Evolutionary conservation across 2,329 filamentous ascomycete species (phyloP).

Genomic region (Akanthomyces muscarius): DNA sequence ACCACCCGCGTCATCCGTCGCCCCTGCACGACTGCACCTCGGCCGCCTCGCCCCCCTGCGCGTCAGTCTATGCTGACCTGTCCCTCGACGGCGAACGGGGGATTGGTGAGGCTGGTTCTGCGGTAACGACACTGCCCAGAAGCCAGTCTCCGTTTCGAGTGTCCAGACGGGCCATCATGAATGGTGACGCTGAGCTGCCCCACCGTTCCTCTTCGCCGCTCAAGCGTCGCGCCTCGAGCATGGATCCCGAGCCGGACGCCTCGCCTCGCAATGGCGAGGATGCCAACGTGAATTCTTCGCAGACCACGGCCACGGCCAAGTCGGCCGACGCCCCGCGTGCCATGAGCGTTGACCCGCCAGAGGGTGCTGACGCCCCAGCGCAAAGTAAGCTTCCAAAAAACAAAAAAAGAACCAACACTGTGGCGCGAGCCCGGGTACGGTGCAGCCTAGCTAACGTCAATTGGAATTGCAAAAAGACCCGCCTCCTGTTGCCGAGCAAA

Average conservation of each 20-base stretch:
- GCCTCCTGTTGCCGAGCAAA: conserved; percentile 54
- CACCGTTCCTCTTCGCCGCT: conserved; percentile 62
- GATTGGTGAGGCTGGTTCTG: conserved; percentile 43
- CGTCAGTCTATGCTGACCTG: conserved; percentile 52
- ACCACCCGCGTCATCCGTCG: conserved; percentile 27
- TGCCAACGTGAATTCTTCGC: conserved; percentile 41
- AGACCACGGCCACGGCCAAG: conserved; percentile 23
- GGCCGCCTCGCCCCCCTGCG: conserved; percentile 54
- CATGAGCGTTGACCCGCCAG: conserved; percentile 40
- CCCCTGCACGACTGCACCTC: conserved; percentile 49
- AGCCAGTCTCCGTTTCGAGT: conserved; percentile 51
- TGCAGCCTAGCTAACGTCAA: conserved; percentile 3
- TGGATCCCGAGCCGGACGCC: conserved; percentile 48
- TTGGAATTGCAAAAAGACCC: conserved; percentile 22
- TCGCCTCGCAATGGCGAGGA: conserved; percentile 42
- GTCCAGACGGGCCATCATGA: conserved; percentile 53
- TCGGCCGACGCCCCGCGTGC: conserved; percentile 28
- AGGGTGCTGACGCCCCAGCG: conserved; percentile 20
- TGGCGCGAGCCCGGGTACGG: not conserved
- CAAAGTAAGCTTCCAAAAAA: conserved; percentile 26
- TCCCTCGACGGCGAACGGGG: conserved; percentile 53
- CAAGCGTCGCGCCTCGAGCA: conserved; percentile 60
- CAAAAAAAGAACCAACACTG: not conserved
- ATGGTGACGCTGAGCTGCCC: conserved; percentile 50
- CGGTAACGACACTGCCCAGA: conserved; percentile 34